Evolutionary conservation across 2,329 filamentous ascomycete species (phyloP).

Genomic region (Chaetoscypha palmicola): DNA sequence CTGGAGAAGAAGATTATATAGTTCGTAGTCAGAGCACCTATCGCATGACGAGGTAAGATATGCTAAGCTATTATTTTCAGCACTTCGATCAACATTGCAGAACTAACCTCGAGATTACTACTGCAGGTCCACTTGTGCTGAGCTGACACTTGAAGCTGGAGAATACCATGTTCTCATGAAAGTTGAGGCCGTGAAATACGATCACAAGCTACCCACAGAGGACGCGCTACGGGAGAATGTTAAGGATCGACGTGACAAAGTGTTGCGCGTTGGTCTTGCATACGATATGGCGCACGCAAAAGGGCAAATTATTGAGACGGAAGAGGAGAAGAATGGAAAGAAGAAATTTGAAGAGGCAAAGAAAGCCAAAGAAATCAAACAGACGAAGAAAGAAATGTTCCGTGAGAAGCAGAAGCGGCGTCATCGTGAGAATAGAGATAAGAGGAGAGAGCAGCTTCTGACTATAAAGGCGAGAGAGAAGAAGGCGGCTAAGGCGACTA

Average conservation of each 20-base stretch:
- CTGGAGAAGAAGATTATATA: conserved; percentile 50
- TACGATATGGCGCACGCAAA: conserved; percentile 57
- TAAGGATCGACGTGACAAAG: conserved; percentile 42
- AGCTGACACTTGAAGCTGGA: conserved; percentile 49
- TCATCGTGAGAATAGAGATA: conserved; percentile 15
- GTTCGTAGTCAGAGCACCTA: conserved; percentile 48
- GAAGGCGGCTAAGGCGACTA: conserved; percentile 10
- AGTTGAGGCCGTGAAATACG: conserved; percentile 42
- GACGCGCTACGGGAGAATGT: conserved; percentile 36
- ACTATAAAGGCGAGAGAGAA: conserved; percentile 12
- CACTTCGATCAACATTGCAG: too few species aligned
- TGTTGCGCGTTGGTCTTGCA: conserved; percentile 51
- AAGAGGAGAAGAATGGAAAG: conserved; percentile 39
- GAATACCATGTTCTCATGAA: conserved; percentile 51
- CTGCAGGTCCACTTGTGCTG: conserved; percentile 51
- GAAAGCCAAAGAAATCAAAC: conserved; percentile 32
- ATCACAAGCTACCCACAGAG: conserved; percentile 35
- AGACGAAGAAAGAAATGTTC: conserved; percentile 28
- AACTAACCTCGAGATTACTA: too few species aligned
- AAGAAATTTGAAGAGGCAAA: conserved; percentile 40
- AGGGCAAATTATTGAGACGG: conserved; percentile 42
- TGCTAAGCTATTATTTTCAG: too few species aligned
- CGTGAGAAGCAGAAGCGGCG: conserved; percentile 25
- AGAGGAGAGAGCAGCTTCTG: conserved; percentile 8
- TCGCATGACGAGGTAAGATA: conserved; percentile 35